These are phyloP conservation scores for Fonsecaea nubica DNA, from an alignment of 2,329 filamentous ascomycete species.

Conservation along the genomic window DNA sequence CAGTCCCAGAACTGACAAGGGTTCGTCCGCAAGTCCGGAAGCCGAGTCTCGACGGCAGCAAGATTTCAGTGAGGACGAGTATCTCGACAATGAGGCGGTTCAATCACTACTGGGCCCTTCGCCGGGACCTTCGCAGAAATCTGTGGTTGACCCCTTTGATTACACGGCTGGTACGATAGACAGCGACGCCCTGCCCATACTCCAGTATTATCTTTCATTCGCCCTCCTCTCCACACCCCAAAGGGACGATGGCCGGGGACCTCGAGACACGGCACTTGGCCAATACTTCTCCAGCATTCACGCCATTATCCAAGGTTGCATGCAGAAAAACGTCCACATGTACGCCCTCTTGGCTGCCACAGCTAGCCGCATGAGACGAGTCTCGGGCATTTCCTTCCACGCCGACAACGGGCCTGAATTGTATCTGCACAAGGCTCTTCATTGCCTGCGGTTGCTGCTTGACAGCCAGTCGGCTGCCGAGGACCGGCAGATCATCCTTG, in stretches of 20 bases:
- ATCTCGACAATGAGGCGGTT: neutral
- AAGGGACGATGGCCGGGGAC: neutral
- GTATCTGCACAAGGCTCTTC: slow-evolving; percentile 33
- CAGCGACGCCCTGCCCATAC: slow-evolving; percentile 18
- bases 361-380: slow-evolving; percentile 26
- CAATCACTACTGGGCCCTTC: neutral
- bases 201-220: slow-evolving; percentile 28
- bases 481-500: slow-evolving; percentile 32
- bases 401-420: slow-evolving; percentile 30
- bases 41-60: neutral
- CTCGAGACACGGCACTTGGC: neutral
- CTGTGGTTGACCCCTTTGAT: slow-evolving; percentile 14
- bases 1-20: neutral
- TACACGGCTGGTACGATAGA: slow-evolving; percentile 15
- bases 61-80: neutral
- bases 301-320: slow-evolving; percentile 28
- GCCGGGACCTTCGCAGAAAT: neutral
- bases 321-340: slow-evolving; percentile 24
- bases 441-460: slow-evolving; percentile 26
- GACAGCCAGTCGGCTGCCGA: slow-evolving; percentile 14
- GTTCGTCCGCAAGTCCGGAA: slow-evolving; percentile 1
- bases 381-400: slow-evolving; percentile 19
- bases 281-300: slow-evolving; percentile 26
- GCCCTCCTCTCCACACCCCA: slow-evolving; percentile 20
- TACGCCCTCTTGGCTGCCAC: slow-evolving; percentile 30